Base-by-base conservation (phyloP, 768 basidiomycete genomes). In the Rhizopogon roseolus region DNA sequence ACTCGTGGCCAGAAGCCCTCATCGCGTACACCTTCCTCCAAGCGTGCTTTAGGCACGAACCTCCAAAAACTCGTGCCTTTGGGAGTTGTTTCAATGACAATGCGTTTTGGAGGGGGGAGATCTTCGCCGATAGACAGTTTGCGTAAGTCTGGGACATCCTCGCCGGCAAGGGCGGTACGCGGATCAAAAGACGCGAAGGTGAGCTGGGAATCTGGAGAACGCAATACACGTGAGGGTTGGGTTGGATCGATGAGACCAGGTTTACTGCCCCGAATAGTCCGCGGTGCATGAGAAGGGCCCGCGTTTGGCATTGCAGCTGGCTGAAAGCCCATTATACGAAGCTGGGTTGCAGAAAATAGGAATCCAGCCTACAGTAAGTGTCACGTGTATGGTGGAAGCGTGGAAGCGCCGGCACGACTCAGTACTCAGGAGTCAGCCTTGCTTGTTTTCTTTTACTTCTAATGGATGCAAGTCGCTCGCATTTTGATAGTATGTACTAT, bases 171-270 rank as follows among this genome's bases (percentile, higher is more conserved):
- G 0, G 87, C 90, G 25, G 83, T 78, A 50, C 75, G 75, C 5
- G 88, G 85, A 63, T 91, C 81, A 55, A 88, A 90, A n/a, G 77
- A 78, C 9, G 90, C 86, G 60, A 92, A 92, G 4, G 74, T 77
- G n/a, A 91, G 70, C 29, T 58, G 81, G 4, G 86, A 81, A n/a
- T 73, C 74, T 2, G 79, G 75, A 40, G 72, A 67, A 45, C 84
- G 81, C n/a, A 88, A 73, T 17, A 92, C 66, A 41, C 89, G 84
- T 14, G 70, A 63, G 11, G 73, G 70, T 64, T 92, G 89, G 0
- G 80, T 73, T 36, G 74, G 68, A 69, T 92, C 89, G 25, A 90
- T 73, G 2, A 80, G 58, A 8, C 90, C 89, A n/a, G 87, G 86
- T 16, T 66, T 65, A 4, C 76, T 62, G 36, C 85, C 86, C 3